These are phyloP conservation scores for Candida andamanensis DNA, from an alignment of 805 yeast species.

Conservation along the genomic window DNA sequence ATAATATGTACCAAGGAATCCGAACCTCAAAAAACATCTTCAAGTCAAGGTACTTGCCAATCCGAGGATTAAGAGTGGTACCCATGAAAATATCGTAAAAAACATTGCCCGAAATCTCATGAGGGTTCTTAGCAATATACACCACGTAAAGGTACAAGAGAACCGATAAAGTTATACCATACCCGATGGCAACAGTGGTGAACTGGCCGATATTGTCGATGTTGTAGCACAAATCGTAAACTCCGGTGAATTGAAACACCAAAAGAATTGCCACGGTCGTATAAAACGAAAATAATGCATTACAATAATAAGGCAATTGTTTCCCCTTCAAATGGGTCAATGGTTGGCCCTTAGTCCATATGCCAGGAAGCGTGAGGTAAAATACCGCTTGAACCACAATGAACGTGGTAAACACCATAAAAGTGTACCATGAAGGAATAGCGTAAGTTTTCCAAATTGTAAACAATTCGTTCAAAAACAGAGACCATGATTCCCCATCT, in stretches of 20 bases:
- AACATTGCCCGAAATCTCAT: conserved; percentile 86
- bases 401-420: conserved; percentile 69
- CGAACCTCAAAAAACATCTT: conserved; percentile 98
- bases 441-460: conserved; percentile 47
- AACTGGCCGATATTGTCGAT: conserved; percentile 84
- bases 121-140: conserved; percentile 65
- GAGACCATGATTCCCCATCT: conserved; percentile 48
- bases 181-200: conserved; percentile 84
- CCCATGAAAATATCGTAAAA: conserved; percentile 95
- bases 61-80: conserved; percentile 92
- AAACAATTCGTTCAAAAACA: conserved; percentile 41
- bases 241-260: conserved; percentile 64
- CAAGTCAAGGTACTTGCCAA: conserved; percentile 79
- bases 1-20: conserved; percentile 91
- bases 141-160: conserved; percentile 66
- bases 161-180: conserved; percentile 69
- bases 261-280: conserved; percentile 54
- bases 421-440: conserved; percentile 54
- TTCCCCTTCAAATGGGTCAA: conserved; percentile 72
- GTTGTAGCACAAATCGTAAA: conserved; percentile 69
- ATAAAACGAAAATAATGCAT: conserved; percentile 84
- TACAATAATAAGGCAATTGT: conserved; percentile 89
- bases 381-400: conserved; percentile 64
- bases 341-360: conserved; percentile 94
- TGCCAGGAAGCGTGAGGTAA: conserved; percentile 84